Percentiles rank a stretch among this genome's conserved stretches.
Evolutionary conservation across 2,329 filamentous ascomycete species (phyloP).

Genomic region (Claviceps spartinae): DNA sequence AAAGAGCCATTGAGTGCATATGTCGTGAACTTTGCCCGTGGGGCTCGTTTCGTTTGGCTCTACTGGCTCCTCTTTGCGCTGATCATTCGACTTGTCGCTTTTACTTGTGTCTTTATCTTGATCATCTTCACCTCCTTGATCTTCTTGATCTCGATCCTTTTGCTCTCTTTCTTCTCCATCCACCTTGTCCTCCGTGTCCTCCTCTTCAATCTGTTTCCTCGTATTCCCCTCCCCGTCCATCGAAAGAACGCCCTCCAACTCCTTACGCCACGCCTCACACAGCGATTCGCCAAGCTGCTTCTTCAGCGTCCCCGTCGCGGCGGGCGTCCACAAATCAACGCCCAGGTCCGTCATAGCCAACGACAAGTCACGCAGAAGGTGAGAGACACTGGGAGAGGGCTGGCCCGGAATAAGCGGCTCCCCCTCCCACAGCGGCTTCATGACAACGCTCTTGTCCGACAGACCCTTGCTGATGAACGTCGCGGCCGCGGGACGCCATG

Average conservation of each 20-base stretch:
- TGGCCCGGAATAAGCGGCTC: conserved; percentile 61
- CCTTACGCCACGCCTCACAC: conserved; percentile 30
- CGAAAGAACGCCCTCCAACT: conserved; percentile 20
- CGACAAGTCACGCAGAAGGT: conserved; percentile 52
- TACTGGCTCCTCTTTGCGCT: neutral
- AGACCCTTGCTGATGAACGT: conserved; percentile 30
- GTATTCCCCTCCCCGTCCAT: conserved; percentile 5
- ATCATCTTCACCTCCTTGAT: neutral
- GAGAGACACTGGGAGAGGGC: conserved; percentile 62
- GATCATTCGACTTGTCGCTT: conserved; percentile 3
- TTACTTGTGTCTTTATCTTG: neutral
- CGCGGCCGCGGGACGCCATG: conserved; percentile 36
- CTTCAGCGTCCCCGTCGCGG: conserved; percentile 52
- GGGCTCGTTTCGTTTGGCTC: neutral
- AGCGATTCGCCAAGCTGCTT: conserved; percentile 37
- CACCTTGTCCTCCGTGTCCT: conserved; percentile 3
- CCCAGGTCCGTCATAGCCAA: conserved; percentile 56
- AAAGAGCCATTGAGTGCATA: conserved; percentile 47
- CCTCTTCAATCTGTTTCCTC: neutral
- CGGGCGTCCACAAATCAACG: conserved; percentile 67
- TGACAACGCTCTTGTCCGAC: conserved; percentile 36
- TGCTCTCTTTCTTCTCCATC: conserved; percentile 6
- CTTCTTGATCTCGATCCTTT: neutral
- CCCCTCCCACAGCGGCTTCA: conserved; percentile 68
- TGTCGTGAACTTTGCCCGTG: conserved; percentile 25